phyloP scores from a whole-genome alignment of 139 green algal genomes.

The Chlamydomonas sphaeroides region DNA sequence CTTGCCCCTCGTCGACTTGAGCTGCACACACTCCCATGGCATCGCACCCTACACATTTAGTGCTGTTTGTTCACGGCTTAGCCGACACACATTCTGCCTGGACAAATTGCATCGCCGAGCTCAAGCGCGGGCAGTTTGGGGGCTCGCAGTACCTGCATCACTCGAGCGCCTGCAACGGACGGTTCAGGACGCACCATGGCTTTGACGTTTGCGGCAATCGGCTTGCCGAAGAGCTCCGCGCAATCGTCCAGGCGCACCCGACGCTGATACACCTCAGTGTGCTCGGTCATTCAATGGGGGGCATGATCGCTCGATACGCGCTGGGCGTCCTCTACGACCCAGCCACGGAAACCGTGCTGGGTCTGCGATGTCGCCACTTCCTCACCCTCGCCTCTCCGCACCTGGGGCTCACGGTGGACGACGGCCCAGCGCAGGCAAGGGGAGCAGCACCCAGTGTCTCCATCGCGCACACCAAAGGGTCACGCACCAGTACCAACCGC shows the following conservation, averaged over 20 bases:
- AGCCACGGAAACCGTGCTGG: conserved; percentile 20
- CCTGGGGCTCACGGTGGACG: conserved; percentile 40
- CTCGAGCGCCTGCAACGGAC: conserved; percentile 11
- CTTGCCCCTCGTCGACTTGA: too few species aligned
- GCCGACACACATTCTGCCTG: conserved; percentile 2
- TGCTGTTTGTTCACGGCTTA: conserved; percentile 19
- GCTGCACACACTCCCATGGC: too few species aligned
- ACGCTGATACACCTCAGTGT: neutral
- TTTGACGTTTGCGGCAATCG: conserved; percentile 9
- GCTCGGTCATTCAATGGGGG: conserved; percentile 1
- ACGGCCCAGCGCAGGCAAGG: conserved; percentile 28
- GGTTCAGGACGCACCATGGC: conserved; percentile 4
- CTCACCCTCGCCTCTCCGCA: conserved; percentile 54
- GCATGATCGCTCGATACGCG: conserved; percentile 54
- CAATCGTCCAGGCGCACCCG: neutral
- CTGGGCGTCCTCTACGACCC: conserved; percentile 38
- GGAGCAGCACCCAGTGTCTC: too few species aligned
- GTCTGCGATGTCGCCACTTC: conserved; percentile 43
- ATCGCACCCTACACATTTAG: neutral
- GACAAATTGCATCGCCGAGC: neutral
- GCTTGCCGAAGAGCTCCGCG: neutral
- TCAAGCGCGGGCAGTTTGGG: neutral
- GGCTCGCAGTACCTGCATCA: neutral
- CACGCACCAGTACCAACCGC: too few species aligned
- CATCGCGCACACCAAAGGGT: too few species aligned